Conservation (phyloP, 352 stramenopile species). For the Pythium aristosporum region DNA sequence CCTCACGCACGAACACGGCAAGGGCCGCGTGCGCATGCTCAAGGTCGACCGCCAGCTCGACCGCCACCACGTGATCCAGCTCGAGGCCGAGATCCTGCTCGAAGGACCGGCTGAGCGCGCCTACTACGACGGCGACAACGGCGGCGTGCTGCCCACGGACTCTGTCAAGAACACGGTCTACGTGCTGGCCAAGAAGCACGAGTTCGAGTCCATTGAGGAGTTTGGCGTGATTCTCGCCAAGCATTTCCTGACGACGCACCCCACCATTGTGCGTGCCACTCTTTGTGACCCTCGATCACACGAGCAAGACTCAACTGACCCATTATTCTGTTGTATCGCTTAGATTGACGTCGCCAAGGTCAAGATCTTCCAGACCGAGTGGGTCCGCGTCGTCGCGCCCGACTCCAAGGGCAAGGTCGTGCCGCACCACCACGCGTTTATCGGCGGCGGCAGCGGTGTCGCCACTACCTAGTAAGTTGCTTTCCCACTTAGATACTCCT, state of each 20-base stretch:
- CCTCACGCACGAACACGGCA: constrained; percentile 76
- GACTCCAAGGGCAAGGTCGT: constrained; percentile 55
- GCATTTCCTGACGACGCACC: constrained; percentile 85
- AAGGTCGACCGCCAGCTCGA: constrained; percentile 81
- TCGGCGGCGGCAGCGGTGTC: constrained; percentile 52
- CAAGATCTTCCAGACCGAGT: constrained; percentile 75
- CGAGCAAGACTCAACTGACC: not conserved
- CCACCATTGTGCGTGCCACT: constrained; percentile 49
- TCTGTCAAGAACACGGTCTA: constrained; percentile 92
- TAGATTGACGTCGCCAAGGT: constrained; percentile 74
- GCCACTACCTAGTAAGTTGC: constrained; percentile 60
- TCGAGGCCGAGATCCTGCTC: constrained; percentile 82
- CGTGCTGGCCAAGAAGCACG: constrained; percentile 83
- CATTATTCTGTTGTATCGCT: not conserved
- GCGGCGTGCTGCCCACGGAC: constrained; percentile 82
- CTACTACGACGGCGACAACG: constrained; percentile 87
- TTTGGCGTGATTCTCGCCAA: constrained; percentile 86
- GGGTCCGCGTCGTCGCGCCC: constrained; percentile 52
- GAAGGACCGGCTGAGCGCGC: constrained; percentile 73
- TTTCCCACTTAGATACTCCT: not conserved
- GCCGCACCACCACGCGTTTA: constrained; percentile 79
- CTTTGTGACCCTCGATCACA: too few relatives aligned
- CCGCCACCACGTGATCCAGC: constrained; percentile 77
- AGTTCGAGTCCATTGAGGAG: constrained; percentile 86
- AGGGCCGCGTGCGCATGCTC: constrained; percentile 83